These are phyloP conservation scores for Ogataea methylovora DNA, from an alignment of 805 yeast species.

Conservation along the genomic window DNA sequence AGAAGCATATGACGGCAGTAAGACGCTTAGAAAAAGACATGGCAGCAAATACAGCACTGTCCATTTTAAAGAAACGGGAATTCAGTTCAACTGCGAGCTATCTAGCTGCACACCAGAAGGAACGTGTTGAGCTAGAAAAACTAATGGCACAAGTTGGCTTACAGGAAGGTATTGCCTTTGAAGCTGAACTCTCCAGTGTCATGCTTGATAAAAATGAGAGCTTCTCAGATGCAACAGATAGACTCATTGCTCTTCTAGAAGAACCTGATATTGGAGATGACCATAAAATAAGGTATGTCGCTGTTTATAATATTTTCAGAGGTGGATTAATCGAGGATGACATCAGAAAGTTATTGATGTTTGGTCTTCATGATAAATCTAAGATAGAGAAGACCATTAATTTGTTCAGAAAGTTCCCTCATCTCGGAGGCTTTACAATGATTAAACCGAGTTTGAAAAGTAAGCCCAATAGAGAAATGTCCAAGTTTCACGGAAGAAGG, in stretches of 20 bases:
- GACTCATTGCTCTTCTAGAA: constrained; percentile 47
- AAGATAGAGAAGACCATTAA: constrained; percentile 33
- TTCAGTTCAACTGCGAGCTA: too few relatives aligned
- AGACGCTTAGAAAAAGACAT: too few relatives aligned
- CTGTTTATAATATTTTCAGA: constrained; percentile 70
- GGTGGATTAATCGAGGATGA: constrained; percentile 77
- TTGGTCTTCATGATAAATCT: constrained; percentile 25
- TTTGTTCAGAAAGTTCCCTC: constrained; percentile 49
- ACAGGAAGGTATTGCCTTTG: too few relatives aligned
- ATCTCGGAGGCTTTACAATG: constrained; percentile 24
- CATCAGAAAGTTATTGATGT: constrained; percentile 58
- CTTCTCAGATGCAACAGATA: constrained; percentile 46
- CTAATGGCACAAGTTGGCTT: too few relatives aligned
- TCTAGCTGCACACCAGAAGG: too few relatives aligned
- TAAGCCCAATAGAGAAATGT: constrained; percentile 37
- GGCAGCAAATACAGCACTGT: too few relatives aligned
- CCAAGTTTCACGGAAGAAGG: constrained; percentile 45
- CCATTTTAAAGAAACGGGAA: too few relatives aligned
- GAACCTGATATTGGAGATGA: constrained; percentile 41
- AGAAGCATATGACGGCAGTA: too few relatives aligned
- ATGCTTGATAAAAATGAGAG: constrained; percentile 57
- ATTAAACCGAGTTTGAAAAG: constrained; percentile 26
- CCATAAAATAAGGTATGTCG: constrained; percentile 69
- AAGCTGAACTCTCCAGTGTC: too few relatives aligned
- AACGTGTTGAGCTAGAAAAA: too few relatives aligned